These are phyloP conservation scores for Talaromyces sp. DNA, from an alignment of 2,329 filamentous ascomycete species.

Conservation along the genomic window DNA sequence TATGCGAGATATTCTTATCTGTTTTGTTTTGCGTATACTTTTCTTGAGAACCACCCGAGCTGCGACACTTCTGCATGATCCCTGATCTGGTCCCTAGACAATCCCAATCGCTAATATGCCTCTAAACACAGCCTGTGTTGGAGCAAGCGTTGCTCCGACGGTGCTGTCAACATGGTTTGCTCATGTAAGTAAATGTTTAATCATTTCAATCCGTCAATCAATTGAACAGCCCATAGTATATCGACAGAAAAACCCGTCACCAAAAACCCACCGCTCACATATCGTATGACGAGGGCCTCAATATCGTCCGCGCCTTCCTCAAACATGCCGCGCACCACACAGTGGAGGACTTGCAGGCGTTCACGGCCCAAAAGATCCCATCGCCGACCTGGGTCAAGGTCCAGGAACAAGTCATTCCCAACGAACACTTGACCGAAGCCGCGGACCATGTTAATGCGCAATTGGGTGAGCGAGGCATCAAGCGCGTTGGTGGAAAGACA, in stretches of 20 bases:
- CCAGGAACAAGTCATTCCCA: slow-evolving; percentile 64
- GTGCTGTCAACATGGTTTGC: slow-evolving; percentile 81
- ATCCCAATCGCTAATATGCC: slow-evolving; percentile 45
- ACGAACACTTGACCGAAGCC: slow-evolving; percentile 61
- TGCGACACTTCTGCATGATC: not conserved
- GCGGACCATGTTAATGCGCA: slow-evolving; percentile 67
- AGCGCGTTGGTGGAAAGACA: slow-evolving; percentile 71
- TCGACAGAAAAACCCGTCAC: slow-evolving; percentile 70
- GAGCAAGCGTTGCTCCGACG: slow-evolving; percentile 79
- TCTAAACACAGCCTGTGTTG: slow-evolving; percentile 77
- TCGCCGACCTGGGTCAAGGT: slow-evolving; percentile 83
- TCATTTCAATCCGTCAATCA: not conserved
- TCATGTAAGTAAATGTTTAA: slow-evolving; percentile 60
- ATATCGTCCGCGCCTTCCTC: slow-evolving; percentile 82
- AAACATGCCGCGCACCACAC: slow-evolving; percentile 81
- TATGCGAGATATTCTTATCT: not conserved
- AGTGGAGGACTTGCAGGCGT: slow-evolving; percentile 88
- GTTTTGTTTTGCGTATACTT: not conserved
- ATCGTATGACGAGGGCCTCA: slow-evolving; percentile 88
- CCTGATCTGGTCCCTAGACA: not conserved
- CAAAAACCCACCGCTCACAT: slow-evolving; percentile 85
- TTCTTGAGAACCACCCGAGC: not conserved
- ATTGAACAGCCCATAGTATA: slow-evolving; percentile 56
- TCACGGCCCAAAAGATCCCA: slow-evolving; percentile 89
- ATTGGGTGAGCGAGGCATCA: slow-evolving; percentile 72